phyloP scores from a whole-genome alignment of 2,329 filamentous ascomycete genomes.

The Fusarium virguliforme region DNA sequence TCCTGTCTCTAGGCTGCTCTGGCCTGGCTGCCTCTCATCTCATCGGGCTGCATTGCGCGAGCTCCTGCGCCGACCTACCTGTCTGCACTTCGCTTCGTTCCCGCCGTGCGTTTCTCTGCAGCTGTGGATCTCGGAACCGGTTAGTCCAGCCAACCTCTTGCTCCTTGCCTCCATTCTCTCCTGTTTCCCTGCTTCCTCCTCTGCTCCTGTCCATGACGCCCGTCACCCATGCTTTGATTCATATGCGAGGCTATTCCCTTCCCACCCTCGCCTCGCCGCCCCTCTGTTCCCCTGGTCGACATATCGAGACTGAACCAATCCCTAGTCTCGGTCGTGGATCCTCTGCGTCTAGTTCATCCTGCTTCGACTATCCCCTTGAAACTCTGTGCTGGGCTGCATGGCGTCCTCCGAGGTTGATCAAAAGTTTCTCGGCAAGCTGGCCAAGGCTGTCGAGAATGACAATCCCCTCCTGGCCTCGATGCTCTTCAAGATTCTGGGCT shows the following conservation, averaged over 20 bases:
- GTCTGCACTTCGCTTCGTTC: conserved; percentile 47
- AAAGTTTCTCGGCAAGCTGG: conserved; percentile 93
- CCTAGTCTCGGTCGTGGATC: conserved; percentile 44
- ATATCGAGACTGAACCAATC: conserved; percentile 43
- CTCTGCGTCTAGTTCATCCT: conserved; percentile 37
- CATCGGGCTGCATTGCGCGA: conserved; percentile 51
- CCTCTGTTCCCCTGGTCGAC: conserved; percentile 43
- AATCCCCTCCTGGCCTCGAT: conserved; percentile 86
- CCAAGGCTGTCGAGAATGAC: conserved; percentile 82
- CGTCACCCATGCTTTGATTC: conserved; percentile 51
- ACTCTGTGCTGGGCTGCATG: conserved; percentile 69
- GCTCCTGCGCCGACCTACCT: conserved; percentile 39
- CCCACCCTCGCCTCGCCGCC: conserved; percentile 30
- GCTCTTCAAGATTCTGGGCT: conserved; percentile 91
- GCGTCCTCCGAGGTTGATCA: conserved; percentile 97
- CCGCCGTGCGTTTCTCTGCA: conserved; percentile 45
- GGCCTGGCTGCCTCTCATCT: conserved; percentile 50
- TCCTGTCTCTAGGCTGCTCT: conserved; percentile 33
- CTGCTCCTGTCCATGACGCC: conserved; percentile 38
- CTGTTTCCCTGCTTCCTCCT: conserved; percentile 45
- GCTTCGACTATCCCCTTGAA: conserved; percentile 26
- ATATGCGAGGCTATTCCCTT: conserved; percentile 51
- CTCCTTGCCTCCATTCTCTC: conserved; percentile 44
- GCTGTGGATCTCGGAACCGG: conserved; percentile 49
- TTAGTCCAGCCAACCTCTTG: conserved; percentile 50